Evolutionary conservation across 2,329 filamentous ascomycete species (phyloP), one percentile per base, ranked within the genome.

Genomic region (Purpureocillium takamizusanense): DNA sequence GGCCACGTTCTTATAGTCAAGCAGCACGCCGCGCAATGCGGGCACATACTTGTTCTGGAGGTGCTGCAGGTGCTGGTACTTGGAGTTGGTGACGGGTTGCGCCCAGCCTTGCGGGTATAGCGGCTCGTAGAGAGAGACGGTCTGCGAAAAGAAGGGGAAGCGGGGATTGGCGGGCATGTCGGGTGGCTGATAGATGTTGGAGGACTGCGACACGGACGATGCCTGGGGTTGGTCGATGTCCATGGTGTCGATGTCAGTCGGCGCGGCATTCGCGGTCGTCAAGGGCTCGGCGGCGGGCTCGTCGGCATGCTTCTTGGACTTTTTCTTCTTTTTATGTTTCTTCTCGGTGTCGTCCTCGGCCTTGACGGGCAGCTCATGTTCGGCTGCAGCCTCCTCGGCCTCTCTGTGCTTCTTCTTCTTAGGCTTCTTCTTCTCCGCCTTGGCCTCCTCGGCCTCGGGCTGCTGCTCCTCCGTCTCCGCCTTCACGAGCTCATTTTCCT

Each of bases 91-190:
- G 46, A 87, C 64, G 0, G 85, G 83, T 41, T 78, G 73, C 43
- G 74, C 69, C 61, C 86, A 83, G 33, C 81, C 81, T 30, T 76
- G 66, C 10, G 86, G 84, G 45, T 78, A 83, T 45, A 92, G 69
- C 2, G 83, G 76, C 46, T 89, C 73, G 63, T 86, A 89, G 50
- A 95, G 75, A 2, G 89, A 89, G 31, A 86, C 76, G 16, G 83
- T 87, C 53, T 90, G 82, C 21, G 78, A 76, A 56, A 80, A 79
- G 62, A 94, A 90, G 13, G 89, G 84, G 33, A 83, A 84, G 46
- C 60, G 65, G 36, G 60, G 59, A 41, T 62, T 55, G 36, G 61
- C 46, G 17, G 63, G 63, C 37, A 63, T 57, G 40, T 63, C 54
- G 32, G 56, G 51, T 27, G 64, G 58, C 46, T 61, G 55, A 46